Evolutionary conservation across 75 land plant species (phyloP).

Genomic region (Sequoiadendron giganteum): DNA sequence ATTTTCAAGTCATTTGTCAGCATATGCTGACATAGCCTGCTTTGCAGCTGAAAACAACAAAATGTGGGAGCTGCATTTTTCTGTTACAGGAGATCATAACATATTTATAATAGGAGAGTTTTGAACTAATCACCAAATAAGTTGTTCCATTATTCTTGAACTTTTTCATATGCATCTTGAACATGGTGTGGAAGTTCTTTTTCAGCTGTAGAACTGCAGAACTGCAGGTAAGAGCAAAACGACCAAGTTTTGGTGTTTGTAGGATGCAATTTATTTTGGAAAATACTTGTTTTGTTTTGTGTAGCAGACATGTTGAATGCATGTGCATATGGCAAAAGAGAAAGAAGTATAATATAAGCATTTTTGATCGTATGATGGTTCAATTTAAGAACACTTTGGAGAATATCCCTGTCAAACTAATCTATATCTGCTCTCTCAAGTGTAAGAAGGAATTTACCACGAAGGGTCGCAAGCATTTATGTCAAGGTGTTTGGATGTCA

Average conservation of each 20-base stretch:
- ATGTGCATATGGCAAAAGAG: background rate
- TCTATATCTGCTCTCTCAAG: background rate
- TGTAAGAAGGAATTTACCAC: background rate
- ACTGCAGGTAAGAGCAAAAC: background rate
- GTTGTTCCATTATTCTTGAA: background rate
- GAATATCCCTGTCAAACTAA: background rate
- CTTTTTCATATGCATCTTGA: background rate
- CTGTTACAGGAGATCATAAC: background rate
- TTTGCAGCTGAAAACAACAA: background rate
- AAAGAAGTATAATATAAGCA: background rate
- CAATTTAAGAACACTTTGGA: background rate
- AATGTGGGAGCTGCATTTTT: background rate
- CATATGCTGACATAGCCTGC: background rate
- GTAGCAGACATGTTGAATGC: background rate
- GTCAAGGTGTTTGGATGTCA: background rate
- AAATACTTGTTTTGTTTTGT: background rate
- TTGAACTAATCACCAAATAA: background rate
- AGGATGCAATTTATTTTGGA: background rate
- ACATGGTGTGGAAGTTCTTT: background rate
- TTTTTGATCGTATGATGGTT: background rate
- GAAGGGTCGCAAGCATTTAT: background rate
- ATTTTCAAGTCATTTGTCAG: background rate
- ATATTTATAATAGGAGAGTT: background rate
- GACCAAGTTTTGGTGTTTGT: background rate
- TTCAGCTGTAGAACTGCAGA: background rate